Evolutionary conservation across 371 early-diverging fungal genomes (phyloP).

Genomic region (Dinochytrium kinnereticum): DNA sequence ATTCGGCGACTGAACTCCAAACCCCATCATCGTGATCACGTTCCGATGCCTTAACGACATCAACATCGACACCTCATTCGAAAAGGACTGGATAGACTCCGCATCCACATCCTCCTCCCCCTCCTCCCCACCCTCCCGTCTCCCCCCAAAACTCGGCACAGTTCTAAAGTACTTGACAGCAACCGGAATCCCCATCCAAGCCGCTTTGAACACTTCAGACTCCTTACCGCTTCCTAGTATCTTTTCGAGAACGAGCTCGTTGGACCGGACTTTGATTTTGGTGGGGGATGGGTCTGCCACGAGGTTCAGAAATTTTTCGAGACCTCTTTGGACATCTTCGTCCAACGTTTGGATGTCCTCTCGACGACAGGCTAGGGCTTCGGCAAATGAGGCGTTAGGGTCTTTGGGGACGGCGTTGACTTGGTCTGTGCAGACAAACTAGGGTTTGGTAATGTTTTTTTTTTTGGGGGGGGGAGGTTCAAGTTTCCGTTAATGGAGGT

Average conservation of each 20-base stretch:
- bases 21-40: constrained; percentile 16
- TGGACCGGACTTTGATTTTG: neutral
- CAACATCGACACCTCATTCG: constrained; percentile 21
- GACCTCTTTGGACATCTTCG: neutral
- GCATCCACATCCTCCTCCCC: neutral
- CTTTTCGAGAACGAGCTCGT: constrained; percentile 4
- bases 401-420: neutral
- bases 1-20: neutral
- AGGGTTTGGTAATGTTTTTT: neutral
- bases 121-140: neutral
- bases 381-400: neutral
- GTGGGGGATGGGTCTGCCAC: neutral
- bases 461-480: too few species aligned
- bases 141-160: neutral
- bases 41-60: constrained; percentile 22
- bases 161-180: constrained; percentile 21
- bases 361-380: neutral
- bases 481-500: too few species aligned
- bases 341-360: neutral
- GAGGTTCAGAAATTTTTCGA: constrained; percentile 16
- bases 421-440: constrained; percentile 10
- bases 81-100: constrained; percentile 8
- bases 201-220: constrained; percentile 21
- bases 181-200: constrained; percentile 16
- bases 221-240: constrained; percentile 12